Conservation (phyloP, 2,329 filamentous ascomycete species). For the Fusarium vanettenii region DNA sequence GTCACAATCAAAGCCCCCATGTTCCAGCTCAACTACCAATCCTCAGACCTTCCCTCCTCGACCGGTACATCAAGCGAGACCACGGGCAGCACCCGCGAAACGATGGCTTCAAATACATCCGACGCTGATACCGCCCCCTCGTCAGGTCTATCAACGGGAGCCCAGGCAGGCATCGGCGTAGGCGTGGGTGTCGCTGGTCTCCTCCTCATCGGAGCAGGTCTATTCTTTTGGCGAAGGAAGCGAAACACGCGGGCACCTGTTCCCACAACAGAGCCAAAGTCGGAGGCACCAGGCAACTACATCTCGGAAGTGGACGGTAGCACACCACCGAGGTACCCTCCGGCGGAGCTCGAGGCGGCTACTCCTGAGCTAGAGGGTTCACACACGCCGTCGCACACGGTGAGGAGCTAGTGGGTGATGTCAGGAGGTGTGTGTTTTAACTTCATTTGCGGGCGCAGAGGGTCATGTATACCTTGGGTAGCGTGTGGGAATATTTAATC, state of each 20-base stretch:
- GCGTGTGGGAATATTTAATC: background rate
- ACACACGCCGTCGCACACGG: background rate
- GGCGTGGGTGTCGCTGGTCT: constrained; percentile 14
- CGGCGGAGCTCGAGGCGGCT: background rate
- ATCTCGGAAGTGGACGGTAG: background rate
- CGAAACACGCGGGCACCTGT: background rate
- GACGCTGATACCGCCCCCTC: background rate
- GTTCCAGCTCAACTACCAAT: constrained; percentile 45
- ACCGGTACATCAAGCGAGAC: background rate
- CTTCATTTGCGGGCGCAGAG: background rate
- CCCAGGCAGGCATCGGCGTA: constrained; percentile 29
- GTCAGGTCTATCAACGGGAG: constrained; percentile 25
- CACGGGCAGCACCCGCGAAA: background rate
- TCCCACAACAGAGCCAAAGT: background rate
- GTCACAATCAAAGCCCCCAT: constrained; percentile 43
- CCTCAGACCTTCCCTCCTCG: constrained; percentile 30
- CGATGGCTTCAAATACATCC: background rate
- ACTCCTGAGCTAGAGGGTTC: background rate
- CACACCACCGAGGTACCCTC: background rate
- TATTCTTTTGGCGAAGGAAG: constrained; percentile 13
- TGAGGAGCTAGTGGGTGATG: background rate
- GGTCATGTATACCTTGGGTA: background rate
- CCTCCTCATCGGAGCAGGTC: constrained; percentile 9
- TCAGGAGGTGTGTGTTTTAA: background rate
- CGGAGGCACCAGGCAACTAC: background rate